phyloP scores from a whole-genome alignment of 257 asterid species.

The Voacanga thouarsii region DNA sequence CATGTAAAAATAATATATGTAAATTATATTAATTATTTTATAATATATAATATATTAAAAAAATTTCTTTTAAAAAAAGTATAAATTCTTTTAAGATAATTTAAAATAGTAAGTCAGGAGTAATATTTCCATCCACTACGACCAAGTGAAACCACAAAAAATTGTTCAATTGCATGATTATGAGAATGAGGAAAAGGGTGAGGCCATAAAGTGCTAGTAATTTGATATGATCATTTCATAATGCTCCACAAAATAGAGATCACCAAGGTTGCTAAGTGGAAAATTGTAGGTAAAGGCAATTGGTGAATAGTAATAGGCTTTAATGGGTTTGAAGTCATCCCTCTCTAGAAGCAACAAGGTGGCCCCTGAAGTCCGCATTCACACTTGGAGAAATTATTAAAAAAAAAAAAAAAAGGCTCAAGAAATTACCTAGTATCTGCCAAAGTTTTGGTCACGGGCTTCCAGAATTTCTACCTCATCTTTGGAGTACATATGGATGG shows the following conservation, averaged over 20 bases:
- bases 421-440: neutral
- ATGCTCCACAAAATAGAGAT: conserved; percentile 1
- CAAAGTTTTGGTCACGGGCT: neutral
- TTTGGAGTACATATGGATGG: too few species aligned
- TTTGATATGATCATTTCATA: neutral
- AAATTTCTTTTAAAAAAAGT: too few species aligned
- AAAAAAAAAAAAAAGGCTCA: too few species aligned
- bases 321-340: neutral
- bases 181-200: neutral
- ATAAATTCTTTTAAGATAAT: too few species aligned
- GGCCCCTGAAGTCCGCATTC: neutral
- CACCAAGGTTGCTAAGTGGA: neutral
- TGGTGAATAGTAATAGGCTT: neutral
- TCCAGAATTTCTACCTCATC: neutral
- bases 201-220: neutral
- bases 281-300: neutral
- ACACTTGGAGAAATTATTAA: too few species aligned
- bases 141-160: too few species aligned
- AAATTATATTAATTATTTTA: too few species aligned
- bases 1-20: too few species aligned
- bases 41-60: too few species aligned
- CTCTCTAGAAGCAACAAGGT: neutral
- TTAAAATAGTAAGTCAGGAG: too few species aligned
- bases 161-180: neutral
- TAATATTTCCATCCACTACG: too few species aligned